A percentile compares a stretch with the other conserved stretches of the same genome.
phyloP scores from a whole-genome alignment of 805 yeast species.

The Blastobotrys chiropterorum region DNA sequence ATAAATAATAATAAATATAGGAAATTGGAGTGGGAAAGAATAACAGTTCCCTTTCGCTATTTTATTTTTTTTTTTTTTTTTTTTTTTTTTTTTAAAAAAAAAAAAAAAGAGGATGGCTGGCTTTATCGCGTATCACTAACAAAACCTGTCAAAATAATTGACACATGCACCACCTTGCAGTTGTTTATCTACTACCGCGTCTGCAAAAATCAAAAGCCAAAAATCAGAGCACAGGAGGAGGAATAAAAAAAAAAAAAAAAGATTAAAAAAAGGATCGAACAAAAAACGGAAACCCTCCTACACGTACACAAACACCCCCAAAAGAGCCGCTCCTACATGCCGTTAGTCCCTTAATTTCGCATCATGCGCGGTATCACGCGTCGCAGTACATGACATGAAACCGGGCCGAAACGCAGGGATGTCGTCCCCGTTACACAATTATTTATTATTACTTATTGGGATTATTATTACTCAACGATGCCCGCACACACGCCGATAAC shows the following conservation, averaged over 20 bases:
- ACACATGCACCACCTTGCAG: neutral
- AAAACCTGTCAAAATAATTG: neutral
- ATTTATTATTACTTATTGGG: neutral
- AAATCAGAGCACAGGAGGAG: neutral
- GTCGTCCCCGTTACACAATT: too few species aligned
- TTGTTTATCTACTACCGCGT: too few species aligned
- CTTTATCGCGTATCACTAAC: neutral
- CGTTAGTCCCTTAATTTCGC: neutral
- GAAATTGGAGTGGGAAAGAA: neutral
- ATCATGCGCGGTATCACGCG: neutral
- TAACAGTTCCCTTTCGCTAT: neutral
- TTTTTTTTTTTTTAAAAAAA: too few species aligned
- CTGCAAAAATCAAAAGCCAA: too few species aligned
- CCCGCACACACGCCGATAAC: constrained; percentile 57
- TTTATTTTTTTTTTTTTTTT: too few species aligned
- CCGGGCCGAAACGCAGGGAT: neutral
- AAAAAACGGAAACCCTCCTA: too few species aligned
- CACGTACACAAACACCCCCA: neutral
- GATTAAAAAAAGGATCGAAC: too few species aligned
- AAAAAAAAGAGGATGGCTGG: neutral
- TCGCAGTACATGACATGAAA: neutral
- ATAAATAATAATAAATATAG: neutral
- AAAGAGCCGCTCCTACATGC: neutral
- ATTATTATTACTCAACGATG: neutral
- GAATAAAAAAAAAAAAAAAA: neutral